A percentile compares a stretch with the other conserved stretches of the same genome.
phyloP scores from a whole-genome alignment of 495 filamentous ascomycete species.

The Pyrenula aspistea region DNA sequence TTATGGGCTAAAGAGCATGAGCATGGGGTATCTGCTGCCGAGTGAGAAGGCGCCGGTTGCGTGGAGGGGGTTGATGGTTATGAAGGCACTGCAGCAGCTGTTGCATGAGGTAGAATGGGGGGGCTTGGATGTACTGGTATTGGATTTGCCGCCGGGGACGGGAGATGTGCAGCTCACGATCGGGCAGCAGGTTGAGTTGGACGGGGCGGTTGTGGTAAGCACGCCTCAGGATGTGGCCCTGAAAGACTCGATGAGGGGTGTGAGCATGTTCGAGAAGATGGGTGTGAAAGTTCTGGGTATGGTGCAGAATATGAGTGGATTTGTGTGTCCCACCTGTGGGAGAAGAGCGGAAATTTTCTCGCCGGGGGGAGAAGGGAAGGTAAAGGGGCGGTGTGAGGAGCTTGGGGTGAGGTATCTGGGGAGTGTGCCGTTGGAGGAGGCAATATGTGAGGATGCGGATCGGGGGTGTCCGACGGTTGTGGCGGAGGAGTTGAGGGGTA shows the following conservation, averaged over 20 bases:
- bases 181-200: constrained; percentile 76
- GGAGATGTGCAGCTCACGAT: constrained; percentile 91
- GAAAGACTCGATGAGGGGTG: constrained; percentile 77
- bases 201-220: constrained; percentile 81
- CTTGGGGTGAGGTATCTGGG: constrained; percentile 66
- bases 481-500: constrained; percentile 63
- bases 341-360: constrained; percentile 68
- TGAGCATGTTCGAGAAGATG: constrained; percentile 84
- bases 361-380: constrained; percentile 31
- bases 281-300: constrained; percentile 73
- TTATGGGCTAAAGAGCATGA: constrained; percentile 96
- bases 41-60: constrained; percentile 70
- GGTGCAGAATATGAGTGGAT: constrained; percentile 91
- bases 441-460: constrained; percentile 83
- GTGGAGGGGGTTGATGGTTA: constrained; percentile 95
- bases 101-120: constrained; percentile 91
- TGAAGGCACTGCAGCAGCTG: constrained; percentile 92
- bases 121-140: constrained; percentile 66
- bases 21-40: constrained; percentile 83
- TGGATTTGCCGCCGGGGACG: constrained; percentile 90
- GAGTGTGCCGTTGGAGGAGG: constrained; percentile 79
- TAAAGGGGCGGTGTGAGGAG: constrained; percentile 45
- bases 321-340: constrained; percentile 67
- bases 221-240: constrained; percentile 89
- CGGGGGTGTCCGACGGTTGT: constrained; percentile 84